Conservation (phyloP, 176 grass and related monocot genomes). For the Oryza punctata region DNA sequence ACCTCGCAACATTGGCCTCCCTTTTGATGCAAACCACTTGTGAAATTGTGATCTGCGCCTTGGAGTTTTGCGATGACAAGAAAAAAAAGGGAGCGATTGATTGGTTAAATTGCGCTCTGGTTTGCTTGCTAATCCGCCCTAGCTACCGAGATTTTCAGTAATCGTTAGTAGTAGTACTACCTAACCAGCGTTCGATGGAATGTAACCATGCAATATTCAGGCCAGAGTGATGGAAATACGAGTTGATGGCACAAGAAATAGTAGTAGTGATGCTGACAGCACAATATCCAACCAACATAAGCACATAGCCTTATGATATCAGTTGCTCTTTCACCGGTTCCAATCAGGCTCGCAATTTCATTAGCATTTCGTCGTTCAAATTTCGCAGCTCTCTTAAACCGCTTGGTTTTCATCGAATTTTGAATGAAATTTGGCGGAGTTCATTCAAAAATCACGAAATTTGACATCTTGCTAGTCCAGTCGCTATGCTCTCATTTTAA, state of each 20-base stretch:
- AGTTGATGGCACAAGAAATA: neutral
- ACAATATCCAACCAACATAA: neutral
- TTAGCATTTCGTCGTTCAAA: neutral
- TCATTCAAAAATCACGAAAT: neutral
- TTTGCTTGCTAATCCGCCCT: neutral
- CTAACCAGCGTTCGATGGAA: neutral
- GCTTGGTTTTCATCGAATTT: neutral
- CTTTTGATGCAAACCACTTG: slow-evolving; percentile 8
- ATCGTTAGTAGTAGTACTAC: too few species aligned
- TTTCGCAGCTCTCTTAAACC: neutral
- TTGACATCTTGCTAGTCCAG: neutral
- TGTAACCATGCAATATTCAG: neutral
- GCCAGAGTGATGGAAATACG: neutral
- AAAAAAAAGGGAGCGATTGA: neutral
- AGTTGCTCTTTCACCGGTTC: neutral
- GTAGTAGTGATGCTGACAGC: slow-evolving; percentile 1
- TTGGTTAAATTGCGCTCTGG: too few species aligned
- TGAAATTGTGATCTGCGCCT: neutral
- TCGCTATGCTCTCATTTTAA: neutral
- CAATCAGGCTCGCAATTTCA: neutral
- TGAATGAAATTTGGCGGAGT: neutral
- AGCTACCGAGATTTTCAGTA: neutral
- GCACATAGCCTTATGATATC: neutral
- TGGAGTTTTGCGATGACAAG: neutral
- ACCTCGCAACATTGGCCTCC: neutral